Evolutionary conservation across 23 red algal species (phyloP).

Genomic region (Gracilaria gracilis): DNA sequence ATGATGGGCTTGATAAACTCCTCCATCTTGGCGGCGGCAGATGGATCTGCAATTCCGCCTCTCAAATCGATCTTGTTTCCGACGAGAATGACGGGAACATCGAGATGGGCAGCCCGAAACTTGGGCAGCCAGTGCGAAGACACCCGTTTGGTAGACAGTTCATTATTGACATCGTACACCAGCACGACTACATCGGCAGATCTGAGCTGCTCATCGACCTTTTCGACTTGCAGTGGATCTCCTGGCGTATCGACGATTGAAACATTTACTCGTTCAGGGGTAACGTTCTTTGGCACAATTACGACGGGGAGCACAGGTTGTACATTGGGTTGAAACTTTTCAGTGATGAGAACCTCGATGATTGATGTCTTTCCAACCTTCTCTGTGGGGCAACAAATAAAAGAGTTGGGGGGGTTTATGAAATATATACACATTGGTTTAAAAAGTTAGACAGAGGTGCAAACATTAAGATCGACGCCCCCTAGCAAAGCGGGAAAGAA

Average conservation of each 20-base stretch:
- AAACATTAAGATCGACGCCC: neutral
- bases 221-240: slow-evolving; percentile 43
- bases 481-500: neutral
- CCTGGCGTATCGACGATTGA: slow-evolving; percentile 97
- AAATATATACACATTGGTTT: neutral
- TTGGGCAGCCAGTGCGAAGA: slow-evolving; percentile 82
- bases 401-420: neutral
- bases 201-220: slow-evolving; percentile 72
- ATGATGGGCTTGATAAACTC: slow-evolving; percentile 97
- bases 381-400: slow-evolving; percentile 24
- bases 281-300: slow-evolving; percentile 90
- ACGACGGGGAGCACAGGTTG: slow-evolving; percentile 87
- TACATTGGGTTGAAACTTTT: slow-evolving; percentile 85
- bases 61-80: slow-evolving; percentile 97
- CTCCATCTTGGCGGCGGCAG: slow-evolving; percentile 83
- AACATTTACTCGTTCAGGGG: slow-evolving; percentile 87
- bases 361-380: slow-evolving; percentile 94
- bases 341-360: slow-evolving; percentile 91
- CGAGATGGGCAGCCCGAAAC: slow-evolving; percentile 59
- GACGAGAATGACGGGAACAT: slow-evolving; percentile 90
- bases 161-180: slow-evolving; percentile 88
- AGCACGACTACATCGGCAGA: slow-evolving; percentile 92
- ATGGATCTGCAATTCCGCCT: slow-evolving; percentile 64
- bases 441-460: neutral
- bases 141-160: slow-evolving; percentile 76